Evolutionary conservation across 2,329 filamentous ascomycete genomes (phyloP).

Genomic region (Phialophora macrospora): DNA sequence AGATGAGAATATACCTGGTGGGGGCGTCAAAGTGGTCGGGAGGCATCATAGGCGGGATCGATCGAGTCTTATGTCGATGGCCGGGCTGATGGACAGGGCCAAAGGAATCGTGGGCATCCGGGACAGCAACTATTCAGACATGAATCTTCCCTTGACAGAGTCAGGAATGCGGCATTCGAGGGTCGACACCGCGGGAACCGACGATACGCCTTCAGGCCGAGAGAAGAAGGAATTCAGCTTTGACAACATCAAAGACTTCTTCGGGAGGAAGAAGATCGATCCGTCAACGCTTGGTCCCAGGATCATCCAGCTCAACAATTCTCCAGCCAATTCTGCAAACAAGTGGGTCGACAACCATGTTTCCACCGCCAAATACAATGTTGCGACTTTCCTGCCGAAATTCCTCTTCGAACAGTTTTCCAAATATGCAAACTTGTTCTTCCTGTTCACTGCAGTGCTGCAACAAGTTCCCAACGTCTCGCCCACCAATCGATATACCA

Average conservation of each 20-base stretch:
- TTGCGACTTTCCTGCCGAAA: constrained; percentile 90
- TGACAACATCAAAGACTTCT: constrained; percentile 88
- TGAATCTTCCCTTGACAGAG: constrained; percentile 95
- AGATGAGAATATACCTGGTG: constrained; percentile 60
- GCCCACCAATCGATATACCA: constrained; percentile 93
- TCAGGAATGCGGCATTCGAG: constrained; percentile 60
- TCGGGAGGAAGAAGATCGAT: constrained; percentile 82
- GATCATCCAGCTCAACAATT: constrained; percentile 95
- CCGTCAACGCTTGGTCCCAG: constrained; percentile 89
- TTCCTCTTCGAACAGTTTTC: constrained; percentile 98
- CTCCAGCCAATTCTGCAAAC: constrained; percentile 83
- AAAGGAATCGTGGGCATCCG: constrained; percentile 92
- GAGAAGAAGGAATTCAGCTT: constrained; percentile 66
- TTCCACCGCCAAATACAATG: constrained; percentile 96
- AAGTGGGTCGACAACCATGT: constrained; percentile 97
- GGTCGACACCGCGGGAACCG: constrained; percentile 51
- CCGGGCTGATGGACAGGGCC: constrained; percentile 81
- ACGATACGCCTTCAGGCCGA: constrained; percentile 52
- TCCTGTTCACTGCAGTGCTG: constrained; percentile 92
- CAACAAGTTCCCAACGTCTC: constrained; percentile 96
- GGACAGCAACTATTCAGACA: constrained; percentile 82
- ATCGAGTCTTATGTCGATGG: constrained; percentile 85
- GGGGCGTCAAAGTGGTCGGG: constrained; percentile 36
- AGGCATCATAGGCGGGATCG: constrained; percentile 60
- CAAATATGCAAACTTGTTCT: constrained; percentile 98